Percentiles rank a stretch among this genome's conserved stretches.
Conservation (phyloP, 129 eudicot genomes). For the Daucus carota region DH1_v3.0 NC_030388.2:1927501-1928000, state of each 20-base stretch:
- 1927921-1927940: slow-evolving; percentile 52
- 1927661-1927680: slow-evolving; percentile 30
- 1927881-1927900: slow-evolving; percentile 66
- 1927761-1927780: slow-evolving; percentile 59
- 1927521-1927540: slow-evolving; percentile 52
- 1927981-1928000: slow-evolving; percentile 47
- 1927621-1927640: slow-evolving; percentile 45
- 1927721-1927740: slow-evolving; percentile 37
- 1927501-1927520: slow-evolving; percentile 35
- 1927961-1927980: slow-evolving; percentile 41
- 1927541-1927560: slow-evolving; percentile 38
- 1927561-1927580: slow-evolving; percentile 53
- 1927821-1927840: slow-evolving; percentile 45
- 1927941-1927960: slow-evolving; percentile 29
- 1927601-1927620: slow-evolving; percentile 51
- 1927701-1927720: slow-evolving; percentile 40
- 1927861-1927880: slow-evolving; percentile 47
- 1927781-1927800: slow-evolving; percentile 50
- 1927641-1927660: slow-evolving; percentile 41
- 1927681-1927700: slow-evolving; percentile 37
- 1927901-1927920: slow-evolving; percentile 50
- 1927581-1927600: slow-evolving; percentile 36
- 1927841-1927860: slow-evolving; percentile 53
- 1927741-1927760: slow-evolving; percentile 43
- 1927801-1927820: slow-evolving; percentile 51